Conservation (phyloP, 257 asterid species). For the Solanum piurae region DNA sequence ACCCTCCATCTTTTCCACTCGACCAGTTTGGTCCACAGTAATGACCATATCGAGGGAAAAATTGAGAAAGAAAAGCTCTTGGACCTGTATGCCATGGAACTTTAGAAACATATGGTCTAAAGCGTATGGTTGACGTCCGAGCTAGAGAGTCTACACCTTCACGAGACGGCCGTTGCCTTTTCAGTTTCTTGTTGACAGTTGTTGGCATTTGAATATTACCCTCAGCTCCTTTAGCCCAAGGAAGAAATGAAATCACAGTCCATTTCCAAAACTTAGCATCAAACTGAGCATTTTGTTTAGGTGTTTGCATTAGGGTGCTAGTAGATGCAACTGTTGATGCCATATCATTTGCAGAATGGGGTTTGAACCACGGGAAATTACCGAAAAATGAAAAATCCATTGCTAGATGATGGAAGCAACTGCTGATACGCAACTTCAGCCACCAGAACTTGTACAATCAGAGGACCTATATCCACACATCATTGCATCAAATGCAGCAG, state of each 20-base stretch:
- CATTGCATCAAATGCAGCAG: background rate
- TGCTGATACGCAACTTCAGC: background rate
- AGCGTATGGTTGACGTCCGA: conserved; percentile 47
- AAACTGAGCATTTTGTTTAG: conserved; percentile 19
- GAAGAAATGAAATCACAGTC: conserved; percentile 39
- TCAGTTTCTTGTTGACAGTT: conserved; percentile 64
- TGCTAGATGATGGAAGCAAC: background rate
- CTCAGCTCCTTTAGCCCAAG: conserved; percentile 48
- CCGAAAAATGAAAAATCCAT: conserved; percentile 44
- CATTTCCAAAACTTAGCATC: conserved; percentile 41
- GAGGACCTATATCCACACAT: background rate
- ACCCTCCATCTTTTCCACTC: conserved; percentile 81
- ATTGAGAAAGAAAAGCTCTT: conserved; percentile 70
- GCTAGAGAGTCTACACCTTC: conserved; percentile 14
- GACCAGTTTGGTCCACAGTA: conserved; percentile 99
- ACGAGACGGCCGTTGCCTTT: conserved; percentile 33
- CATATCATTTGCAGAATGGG: conserved; percentile 34
- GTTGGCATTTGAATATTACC: conserved; percentile 53
- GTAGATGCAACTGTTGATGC: conserved; percentile 26
- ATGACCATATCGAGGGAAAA: conserved; percentile 86
- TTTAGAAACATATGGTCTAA: conserved; percentile 80
- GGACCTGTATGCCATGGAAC: conserved; percentile 97
- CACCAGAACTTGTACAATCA: background rate
- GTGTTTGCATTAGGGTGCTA: conserved; percentile 20
- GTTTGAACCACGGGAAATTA: conserved; percentile 40